phyloP scores from a whole-genome alignment of 345 rosid species.

The Dipteronia dyeriana region DNA sequence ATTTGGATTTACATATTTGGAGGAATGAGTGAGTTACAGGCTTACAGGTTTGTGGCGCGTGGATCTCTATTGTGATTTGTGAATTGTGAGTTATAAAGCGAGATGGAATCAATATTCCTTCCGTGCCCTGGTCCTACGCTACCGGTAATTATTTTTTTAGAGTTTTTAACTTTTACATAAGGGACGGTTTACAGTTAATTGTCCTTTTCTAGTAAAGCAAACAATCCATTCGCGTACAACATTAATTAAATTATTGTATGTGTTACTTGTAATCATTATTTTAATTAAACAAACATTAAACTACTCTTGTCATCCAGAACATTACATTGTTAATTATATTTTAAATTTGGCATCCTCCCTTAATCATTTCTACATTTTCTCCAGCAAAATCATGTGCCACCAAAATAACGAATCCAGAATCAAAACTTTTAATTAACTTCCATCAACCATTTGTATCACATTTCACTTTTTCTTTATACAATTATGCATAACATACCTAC shows the following conservation, averaged over 20 bases:
- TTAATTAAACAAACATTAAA: constrained; percentile 7
- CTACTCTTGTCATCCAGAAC: constrained; percentile 5
- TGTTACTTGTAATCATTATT: constrained; percentile 21
- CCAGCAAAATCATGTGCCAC: background rate
- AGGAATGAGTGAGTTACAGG: no score
- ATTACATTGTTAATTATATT: background rate
- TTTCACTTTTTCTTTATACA: background rate
- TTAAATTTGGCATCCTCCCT: background rate
- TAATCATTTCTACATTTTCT: background rate
- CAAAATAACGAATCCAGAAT: background rate
- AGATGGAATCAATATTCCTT: no score
- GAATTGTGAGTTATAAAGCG: no score
- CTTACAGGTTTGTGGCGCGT: no score
- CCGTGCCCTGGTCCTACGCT: no score
- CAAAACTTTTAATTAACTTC: background rate
- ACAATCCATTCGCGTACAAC: background rate
- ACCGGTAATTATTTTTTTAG: no score
- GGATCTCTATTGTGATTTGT: no score
- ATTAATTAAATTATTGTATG: background rate
- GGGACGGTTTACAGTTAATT: constrained; percentile 54
- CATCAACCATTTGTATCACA: background rate
- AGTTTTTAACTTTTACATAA: background rate
- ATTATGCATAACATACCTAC: no score
- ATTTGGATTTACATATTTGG: no score
- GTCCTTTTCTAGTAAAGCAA: constrained; percentile 33